Conservation (phyloP, 805 yeast genomes). For the Ogataea populi-albae region DNA sequence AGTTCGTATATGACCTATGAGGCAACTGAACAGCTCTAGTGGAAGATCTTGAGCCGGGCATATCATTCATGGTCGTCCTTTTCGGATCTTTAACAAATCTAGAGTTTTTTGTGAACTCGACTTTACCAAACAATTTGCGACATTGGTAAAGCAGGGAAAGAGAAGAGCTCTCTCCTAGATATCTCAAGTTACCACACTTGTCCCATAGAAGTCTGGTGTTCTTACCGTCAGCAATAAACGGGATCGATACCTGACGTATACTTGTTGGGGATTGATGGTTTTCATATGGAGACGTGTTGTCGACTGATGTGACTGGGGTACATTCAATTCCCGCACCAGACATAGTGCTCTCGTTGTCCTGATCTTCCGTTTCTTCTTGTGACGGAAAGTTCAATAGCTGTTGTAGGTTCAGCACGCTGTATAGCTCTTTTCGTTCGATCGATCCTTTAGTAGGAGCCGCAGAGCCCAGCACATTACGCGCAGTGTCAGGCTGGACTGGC, state of each 20-base stretch:
- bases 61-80: slow-evolving; percentile 36
- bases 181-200: slow-evolving; percentile 35
- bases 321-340: too few relatives aligned
- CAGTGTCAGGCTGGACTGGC: too few relatives aligned
- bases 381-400: slow-evolving; percentile 36
- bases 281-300: too few relatives aligned
- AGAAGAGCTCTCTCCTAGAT: slow-evolving; percentile 42
- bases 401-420: slow-evolving; percentile 21
- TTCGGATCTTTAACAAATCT: slow-evolving; percentile 38
- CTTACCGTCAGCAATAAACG: slow-evolving; percentile 18
- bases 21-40: slow-evolving; percentile 30
- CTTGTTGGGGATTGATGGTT: too few relatives aligned
- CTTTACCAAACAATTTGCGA: slow-evolving; percentile 34
- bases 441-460: too few relatives aligned
- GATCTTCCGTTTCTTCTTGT: slow-evolving; percentile 31
- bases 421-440: background rate
- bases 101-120: slow-evolving; percentile 20
- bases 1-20: slow-evolving; percentile 28
- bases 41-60: slow-evolving; percentile 28
- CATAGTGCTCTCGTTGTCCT: slow-evolving; percentile 30
- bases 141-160: slow-evolving; percentile 40
- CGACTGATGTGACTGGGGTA: too few relatives aligned
- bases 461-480: too few relatives aligned
- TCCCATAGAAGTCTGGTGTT: slow-evolving; percentile 35
- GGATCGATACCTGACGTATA: too few relatives aligned